phyloP scores from a whole-genome alignment of 768 basidiomycete species.

The Boletales sp. region DNA sequence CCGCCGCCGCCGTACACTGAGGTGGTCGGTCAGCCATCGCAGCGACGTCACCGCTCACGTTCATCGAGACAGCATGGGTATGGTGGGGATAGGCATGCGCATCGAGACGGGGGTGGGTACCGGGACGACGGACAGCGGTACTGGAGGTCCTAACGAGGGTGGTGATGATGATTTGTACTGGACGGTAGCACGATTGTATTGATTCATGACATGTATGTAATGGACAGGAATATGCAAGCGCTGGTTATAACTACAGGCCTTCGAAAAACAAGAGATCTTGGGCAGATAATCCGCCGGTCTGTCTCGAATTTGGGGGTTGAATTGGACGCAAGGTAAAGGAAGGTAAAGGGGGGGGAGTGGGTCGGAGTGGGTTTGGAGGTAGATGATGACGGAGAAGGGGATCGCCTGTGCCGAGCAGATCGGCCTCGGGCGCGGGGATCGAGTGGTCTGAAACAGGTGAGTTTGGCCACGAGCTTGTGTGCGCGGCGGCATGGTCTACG shows the following conservation, averaged over 20 bases:
- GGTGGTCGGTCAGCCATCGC: conserved; percentile 3
- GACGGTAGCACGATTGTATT: too few relatives aligned
- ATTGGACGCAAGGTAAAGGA: conserved; percentile 2
- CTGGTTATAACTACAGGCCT: conserved; percentile 54
- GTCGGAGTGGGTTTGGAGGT: too few relatives aligned
- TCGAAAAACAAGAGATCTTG: conserved; percentile 90
- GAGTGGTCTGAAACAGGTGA: conserved; percentile 15
- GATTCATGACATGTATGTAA: too few relatives aligned
- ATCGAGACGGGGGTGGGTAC: conserved; percentile 8
- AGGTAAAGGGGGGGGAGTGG: conserved; percentile 18
- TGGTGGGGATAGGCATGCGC: conserved; percentile 10
- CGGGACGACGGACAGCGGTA: conserved; percentile 4
- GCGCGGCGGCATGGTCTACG: conserved; percentile 53
- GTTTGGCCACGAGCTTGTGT: conserved; percentile 41
- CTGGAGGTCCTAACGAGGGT: conserved; percentile 11
- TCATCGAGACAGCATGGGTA: conserved; percentile 16
- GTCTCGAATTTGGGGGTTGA: conserved; percentile 6
- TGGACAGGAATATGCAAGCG: too few relatives aligned
- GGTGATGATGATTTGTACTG: too few relatives aligned
- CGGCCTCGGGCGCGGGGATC: background rate
- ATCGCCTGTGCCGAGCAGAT: conserved; percentile 7
- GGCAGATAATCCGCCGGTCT: conserved; percentile 64
- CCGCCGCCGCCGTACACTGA: conserved; percentile 20
- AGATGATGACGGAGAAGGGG: conserved; percentile 16
- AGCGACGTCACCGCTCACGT: conserved; percentile 10